Percentiles rank a stretch among this genome's conserved stretches.
These are phyloP conservation scores for Hymenochaete sp. DNA, from an alignment of 1,284 basidiomycete species.

Conservation along the genomic window DNA sequence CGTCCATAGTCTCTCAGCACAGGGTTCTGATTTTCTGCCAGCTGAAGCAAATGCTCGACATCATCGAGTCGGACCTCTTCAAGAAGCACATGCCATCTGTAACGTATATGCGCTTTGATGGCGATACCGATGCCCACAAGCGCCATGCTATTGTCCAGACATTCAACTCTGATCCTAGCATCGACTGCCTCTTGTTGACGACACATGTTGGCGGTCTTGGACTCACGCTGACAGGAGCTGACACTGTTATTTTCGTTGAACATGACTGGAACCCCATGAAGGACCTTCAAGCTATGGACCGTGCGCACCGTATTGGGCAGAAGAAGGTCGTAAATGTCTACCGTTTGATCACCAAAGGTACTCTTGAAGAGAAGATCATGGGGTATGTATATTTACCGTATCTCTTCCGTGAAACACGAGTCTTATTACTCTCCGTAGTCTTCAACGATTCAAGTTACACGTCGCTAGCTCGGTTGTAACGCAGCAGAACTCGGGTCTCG, in stretches of 20 bases:
- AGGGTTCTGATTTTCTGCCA: slow-evolving; percentile 99
- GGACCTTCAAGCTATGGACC: slow-evolving; percentile 98
- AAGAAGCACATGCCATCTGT: slow-evolving; percentile 88
- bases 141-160: slow-evolving; percentile 95
- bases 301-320: slow-evolving; percentile 96
- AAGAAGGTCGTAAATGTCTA: slow-evolving; percentile 99
- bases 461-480: slow-evolving; percentile 96
- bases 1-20: slow-evolving; percentile 78
- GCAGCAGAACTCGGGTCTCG: slow-evolving; percentile 90
- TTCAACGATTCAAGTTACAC: slow-evolving; percentile 98
- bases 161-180: slow-evolving; percentile 96
- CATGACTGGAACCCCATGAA: slow-evolving; percentile 99
- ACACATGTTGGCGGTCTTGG: slow-evolving; percentile 97
- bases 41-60: slow-evolving; percentile 98
- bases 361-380: slow-evolving; percentile 99
- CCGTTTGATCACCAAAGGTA: slow-evolving; percentile 93
- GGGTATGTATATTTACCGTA: slow-evolving; percentile 51
- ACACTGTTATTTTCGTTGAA: slow-evolving; percentile 99
- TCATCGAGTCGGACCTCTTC: slow-evolving; percentile 94
- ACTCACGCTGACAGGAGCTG: slow-evolving; percentile 93
- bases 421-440: slow-evolving; percentile 40
- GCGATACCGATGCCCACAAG: slow-evolving; percentile 80
- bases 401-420: no score
- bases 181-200: slow-evolving; percentile 92
- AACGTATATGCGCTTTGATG: slow-evolving; percentile 97